These are phyloP conservation scores for Striga hermonthica DNA, from an alignment of 305 asterid genomes.

Conservation along the genomic window DNA sequence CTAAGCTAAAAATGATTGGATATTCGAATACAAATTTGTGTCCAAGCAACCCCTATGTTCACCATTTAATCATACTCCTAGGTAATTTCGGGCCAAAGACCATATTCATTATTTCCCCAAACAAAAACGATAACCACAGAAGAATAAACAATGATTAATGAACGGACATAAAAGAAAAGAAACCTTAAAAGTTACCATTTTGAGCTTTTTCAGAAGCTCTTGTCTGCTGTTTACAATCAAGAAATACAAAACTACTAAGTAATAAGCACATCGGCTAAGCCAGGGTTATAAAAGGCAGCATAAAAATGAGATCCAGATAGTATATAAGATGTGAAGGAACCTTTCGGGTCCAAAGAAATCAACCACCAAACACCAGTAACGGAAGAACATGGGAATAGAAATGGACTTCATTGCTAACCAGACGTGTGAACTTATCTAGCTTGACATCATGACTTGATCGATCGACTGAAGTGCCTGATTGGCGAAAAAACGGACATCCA, in stretches of 20 bases:
- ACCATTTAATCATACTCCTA: too few species aligned
- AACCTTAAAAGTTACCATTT: background rate
- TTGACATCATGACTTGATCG: slow-evolving; percentile 56
- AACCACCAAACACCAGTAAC: slow-evolving; percentile 20
- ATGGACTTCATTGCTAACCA: background rate
- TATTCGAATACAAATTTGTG: too few species aligned
- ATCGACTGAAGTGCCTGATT: slow-evolving; percentile 66
- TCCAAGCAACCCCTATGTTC: too few species aligned
- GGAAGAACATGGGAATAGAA: background rate
- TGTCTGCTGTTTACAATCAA: background rate
- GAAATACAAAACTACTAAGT: slow-evolving; percentile 13
- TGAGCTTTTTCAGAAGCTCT: background rate
- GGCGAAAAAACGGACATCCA: slow-evolving; percentile 71
- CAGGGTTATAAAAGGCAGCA: background rate
- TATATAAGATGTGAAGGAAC: slow-evolving; percentile 1
- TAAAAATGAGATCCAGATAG: slow-evolving; percentile 17
- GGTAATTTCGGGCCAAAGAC: too few species aligned
- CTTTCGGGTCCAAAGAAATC: slow-evolving; percentile 20
- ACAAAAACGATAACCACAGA: too few species aligned
- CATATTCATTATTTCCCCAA: too few species aligned
- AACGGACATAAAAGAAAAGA: too few species aligned
- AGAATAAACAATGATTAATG: too few species aligned
- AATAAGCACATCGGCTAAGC: too few species aligned
- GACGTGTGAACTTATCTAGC: slow-evolving; percentile 32
- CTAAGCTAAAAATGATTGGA: too few species aligned